Conservation (phyloP, 352 stramenopile species). For the Pythium aphanidermatum region DNA sequence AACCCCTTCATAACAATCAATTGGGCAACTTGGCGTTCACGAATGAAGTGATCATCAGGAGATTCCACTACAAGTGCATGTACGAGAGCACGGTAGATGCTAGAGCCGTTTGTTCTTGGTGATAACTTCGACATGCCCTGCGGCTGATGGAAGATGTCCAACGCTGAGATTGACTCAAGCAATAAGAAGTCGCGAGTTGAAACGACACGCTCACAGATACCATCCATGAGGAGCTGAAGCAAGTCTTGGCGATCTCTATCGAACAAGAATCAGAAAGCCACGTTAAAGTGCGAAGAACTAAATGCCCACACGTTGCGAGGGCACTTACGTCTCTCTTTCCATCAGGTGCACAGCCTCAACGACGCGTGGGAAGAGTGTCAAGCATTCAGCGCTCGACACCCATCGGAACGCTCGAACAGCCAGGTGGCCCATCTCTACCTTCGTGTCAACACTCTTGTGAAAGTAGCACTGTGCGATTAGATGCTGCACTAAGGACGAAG, state of each 20-base stretch:
- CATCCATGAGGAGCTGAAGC: constrained; percentile 21
- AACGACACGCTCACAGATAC: constrained; percentile 12
- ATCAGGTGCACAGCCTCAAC: constrained; percentile 58
- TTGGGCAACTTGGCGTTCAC: constrained; percentile 40
- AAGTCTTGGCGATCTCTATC: constrained; percentile 21
- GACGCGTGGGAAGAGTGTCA: constrained; percentile 39
- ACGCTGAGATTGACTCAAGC: constrained; percentile 18
- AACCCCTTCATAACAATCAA: constrained; percentile 61
- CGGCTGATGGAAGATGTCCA: constrained; percentile 20
- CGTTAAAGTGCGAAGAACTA: background rate
- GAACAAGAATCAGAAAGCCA: background rate
- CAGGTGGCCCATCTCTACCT: constrained; percentile 53
- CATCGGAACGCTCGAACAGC: constrained; percentile 51
- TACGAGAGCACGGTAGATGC: constrained; percentile 33
- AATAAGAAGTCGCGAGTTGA: constrained; percentile 17
- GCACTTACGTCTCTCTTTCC: constrained; percentile 48
- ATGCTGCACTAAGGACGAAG: constrained; percentile 36
- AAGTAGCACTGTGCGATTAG: constrained; percentile 61
- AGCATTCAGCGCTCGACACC: constrained; percentile 38
- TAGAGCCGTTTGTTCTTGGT: constrained; percentile 10
- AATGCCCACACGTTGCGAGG: background rate
- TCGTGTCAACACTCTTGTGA: constrained; percentile 38
- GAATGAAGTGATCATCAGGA: background rate
- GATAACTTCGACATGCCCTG: constrained; percentile 20
- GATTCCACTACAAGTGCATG: constrained; percentile 29